A percentile compares a stretch with the other conserved stretches of the same genome.
phyloP scores from a whole-genome alignment of 179 eudicot genomes.

The Amaranthus tricolor region DNA sequence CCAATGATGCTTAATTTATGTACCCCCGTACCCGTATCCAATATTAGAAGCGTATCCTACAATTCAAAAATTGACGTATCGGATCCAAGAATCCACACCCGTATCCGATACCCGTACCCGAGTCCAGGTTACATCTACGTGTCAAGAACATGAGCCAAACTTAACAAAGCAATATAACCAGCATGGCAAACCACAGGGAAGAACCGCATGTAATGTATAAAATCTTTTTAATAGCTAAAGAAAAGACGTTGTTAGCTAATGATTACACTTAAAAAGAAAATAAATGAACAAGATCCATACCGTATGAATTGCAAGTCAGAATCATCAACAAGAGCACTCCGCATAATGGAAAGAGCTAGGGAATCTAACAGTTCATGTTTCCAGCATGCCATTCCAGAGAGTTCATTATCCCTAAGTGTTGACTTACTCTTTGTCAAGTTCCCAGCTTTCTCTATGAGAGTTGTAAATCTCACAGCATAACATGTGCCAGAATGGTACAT shows the following conservation, averaged over 20 bases:
- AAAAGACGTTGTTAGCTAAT: neutral
- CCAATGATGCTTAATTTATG: too few species aligned
- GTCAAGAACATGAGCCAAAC: neutral
- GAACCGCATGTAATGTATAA: neutral
- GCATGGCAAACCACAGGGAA: too few species aligned
- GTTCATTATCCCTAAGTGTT: slow-evolving; percentile 11
- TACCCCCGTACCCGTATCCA: too few species aligned
- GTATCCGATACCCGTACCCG: too few species aligned
- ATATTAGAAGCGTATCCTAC: too few species aligned
- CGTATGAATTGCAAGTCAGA: slow-evolving; percentile 54
- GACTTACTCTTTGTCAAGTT: slow-evolving; percentile 34
- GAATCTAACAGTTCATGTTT: slow-evolving; percentile 76
- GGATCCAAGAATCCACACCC: too few species aligned
- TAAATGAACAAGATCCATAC: slow-evolving; percentile 36
- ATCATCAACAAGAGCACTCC: slow-evolving; percentile 35
- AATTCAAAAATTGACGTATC: too few species aligned
- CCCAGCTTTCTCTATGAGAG: slow-evolving; percentile 65
- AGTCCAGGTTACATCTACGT: neutral
- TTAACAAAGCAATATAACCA: neutral
- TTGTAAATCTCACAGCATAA: slow-evolving; percentile 44
- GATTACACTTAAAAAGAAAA: neutral
- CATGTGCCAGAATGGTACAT: slow-evolving; percentile 29
- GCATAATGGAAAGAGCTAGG: slow-evolving; percentile 52
- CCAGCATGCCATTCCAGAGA: slow-evolving; percentile 43
- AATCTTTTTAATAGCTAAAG: neutral